These are phyloP conservation scores for Mortierella antarctica DNA, from an alignment of 192 early-diverging fungal genomes.

Conservation along the genomic window DNA sequence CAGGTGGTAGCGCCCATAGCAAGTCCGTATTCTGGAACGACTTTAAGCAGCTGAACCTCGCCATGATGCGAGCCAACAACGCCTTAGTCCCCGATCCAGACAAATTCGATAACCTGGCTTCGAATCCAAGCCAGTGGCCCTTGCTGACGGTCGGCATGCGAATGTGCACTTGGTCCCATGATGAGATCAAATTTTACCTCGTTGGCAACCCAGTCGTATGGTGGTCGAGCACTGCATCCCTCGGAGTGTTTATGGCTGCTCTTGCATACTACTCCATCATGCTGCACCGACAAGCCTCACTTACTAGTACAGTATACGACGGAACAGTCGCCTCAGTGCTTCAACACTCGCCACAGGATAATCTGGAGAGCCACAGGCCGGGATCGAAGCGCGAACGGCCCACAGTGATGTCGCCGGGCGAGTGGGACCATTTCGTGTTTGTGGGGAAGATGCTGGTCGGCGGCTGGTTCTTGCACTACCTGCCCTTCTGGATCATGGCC, in stretches of 20 bases:
- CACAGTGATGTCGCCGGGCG: slow-evolving; percentile 42
- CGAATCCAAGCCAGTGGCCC: slow-evolving; percentile 89
- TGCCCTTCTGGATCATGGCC: slow-evolving; percentile 95
- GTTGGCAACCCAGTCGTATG: slow-evolving; percentile 92
- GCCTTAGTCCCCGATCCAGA: slow-evolving; percentile 88
- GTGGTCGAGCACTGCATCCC: slow-evolving; percentile 74
- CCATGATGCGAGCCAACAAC: slow-evolving; percentile 95
- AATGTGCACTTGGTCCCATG: slow-evolving; percentile 90
- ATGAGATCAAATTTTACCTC: slow-evolving; percentile 85
- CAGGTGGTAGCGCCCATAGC: slow-evolving; percentile 55
- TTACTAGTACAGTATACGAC: slow-evolving; percentile 50
- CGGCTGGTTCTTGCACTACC: slow-evolving; percentile 93
- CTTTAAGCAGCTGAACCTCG: slow-evolving; percentile 88
- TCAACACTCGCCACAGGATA: not conserved
- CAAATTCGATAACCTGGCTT: slow-evolving; percentile 85
- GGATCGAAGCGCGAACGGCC: not conserved
- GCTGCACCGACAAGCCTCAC: slow-evolving; percentile 54
- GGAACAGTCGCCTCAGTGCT: not conserved
- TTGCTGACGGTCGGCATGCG: slow-evolving; percentile 82
- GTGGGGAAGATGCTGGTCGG: slow-evolving; percentile 73
- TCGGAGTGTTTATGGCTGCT: slow-evolving; percentile 61
- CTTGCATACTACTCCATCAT: slow-evolving; percentile 70
- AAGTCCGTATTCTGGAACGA: slow-evolving; percentile 81
- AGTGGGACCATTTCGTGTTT: slow-evolving; percentile 78
- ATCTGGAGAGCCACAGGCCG: too few species aligned